Evolutionary conservation across 2,329 filamentous ascomycete genomes (phyloP).

Genomic region (Triangularia verruculosa): DNA sequence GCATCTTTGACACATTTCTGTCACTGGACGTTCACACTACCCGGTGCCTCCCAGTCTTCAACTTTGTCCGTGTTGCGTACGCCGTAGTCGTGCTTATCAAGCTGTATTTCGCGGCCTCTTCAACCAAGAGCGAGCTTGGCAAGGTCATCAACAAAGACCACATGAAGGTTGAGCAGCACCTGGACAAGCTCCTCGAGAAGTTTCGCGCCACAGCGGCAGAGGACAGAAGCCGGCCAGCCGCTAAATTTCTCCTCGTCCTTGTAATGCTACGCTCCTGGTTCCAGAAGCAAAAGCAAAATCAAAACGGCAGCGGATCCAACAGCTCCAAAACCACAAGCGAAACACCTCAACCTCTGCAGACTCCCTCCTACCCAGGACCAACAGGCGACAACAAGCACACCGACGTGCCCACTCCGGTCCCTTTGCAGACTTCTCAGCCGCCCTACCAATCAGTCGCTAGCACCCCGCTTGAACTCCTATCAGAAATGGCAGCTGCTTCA

Average conservation of each 20-base stretch:
- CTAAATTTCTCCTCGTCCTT: constrained; percentile 69
- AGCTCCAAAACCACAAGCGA: not conserved
- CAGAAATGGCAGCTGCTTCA: constrained; percentile 46
- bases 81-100: constrained; percentile 71
- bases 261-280: constrained; percentile 71
- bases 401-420: constrained; percentile 9
- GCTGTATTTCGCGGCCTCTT: constrained; percentile 65
- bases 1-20: constrained; percentile 63
- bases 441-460: constrained; percentile 39
- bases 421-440: constrained; percentile 27
- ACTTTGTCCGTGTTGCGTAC: constrained; percentile 69
- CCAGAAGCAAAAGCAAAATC: constrained; percentile 45
- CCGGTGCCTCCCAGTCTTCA: constrained; percentile 66
- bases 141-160: constrained; percentile 65
- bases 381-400: constrained; percentile 12
- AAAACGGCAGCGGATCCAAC: constrained; percentile 4
- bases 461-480: constrained; percentile 55
- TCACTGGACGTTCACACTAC: constrained; percentile 57
- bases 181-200: constrained; percentile 67
- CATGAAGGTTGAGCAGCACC: constrained; percentile 62
- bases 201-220: constrained; percentile 62
- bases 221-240: constrained; percentile 62
- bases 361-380: constrained; percentile 7
- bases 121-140: constrained; percentile 64
- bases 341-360: not conserved